Evolutionary conservation across 176 grass and related monocot genomes (phyloP), one percentile per base, ranked within the genome.

Genomic region (Musa acuminata): DNA sequence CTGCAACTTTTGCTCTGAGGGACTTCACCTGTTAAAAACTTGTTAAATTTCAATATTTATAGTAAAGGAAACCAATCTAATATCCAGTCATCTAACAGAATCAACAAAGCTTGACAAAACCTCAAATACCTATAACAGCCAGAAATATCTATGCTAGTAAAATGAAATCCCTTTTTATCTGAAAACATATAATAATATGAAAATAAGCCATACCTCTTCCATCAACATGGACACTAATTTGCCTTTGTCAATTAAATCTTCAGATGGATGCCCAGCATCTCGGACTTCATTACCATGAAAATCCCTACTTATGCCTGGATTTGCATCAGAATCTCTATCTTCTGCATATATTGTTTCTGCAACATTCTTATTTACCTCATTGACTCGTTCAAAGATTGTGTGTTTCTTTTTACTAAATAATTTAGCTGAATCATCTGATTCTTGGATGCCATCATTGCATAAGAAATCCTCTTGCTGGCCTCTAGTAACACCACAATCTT

Each of bases 1-100:
- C 77, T 58, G 52, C 70, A 63, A 98, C 54, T 80, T 57, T 91
- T 77, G 79, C 80, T 87, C 89, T 98, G 80, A 98, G 95, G 54
- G 9, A 51, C 72, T 75, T 91, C 78, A 98, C 90, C 95, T 98
- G 77, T 58, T 77, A 43, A 8, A 69, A 53, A 58, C 54, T 53
- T 50, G 13, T 70, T 50, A n/a, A 65, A 11, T 26, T 24, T 3
- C 11, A 65, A 26, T 26, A 43, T 43, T 43, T 43, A 20, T 26
- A 11, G 8, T 9, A 70, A 70, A 70, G 29, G 48, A 9, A 7
- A 64, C 24, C n/a, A 64, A 7, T 64, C 1, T 12, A 64, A 43
- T 43, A 43, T 43, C 20, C 62, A 23, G 21, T 11, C 21, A 57
- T 17, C 55, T 16, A 16, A 16, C 17, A 17, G 13, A 57, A 57